These are phyloP conservation scores for Exobasidium rhododendri DNA, from an alignment of 1,284 basidiomycete genomes.

Conservation along the genomic window DNA sequence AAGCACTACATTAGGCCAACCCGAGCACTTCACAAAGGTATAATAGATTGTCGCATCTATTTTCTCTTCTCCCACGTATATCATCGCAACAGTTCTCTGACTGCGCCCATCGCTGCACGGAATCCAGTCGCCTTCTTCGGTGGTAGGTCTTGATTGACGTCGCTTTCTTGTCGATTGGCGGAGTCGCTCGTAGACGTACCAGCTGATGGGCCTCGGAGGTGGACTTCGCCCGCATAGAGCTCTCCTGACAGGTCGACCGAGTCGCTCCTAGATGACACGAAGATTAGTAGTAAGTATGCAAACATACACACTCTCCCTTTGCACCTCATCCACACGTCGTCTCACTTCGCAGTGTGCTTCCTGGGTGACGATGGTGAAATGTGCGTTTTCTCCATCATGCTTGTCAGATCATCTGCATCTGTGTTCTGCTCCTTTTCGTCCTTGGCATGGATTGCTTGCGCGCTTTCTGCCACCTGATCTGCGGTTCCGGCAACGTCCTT, in stretches of 20 bases:
- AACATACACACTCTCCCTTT: too few relatives aligned
- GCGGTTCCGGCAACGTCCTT: neutral
- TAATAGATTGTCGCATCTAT: too few relatives aligned
- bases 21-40: too few relatives aligned
- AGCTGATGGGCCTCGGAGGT: neutral
- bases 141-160: neutral
- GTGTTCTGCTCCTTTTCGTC: neutral
- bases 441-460: conserved; percentile 2
- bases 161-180: neutral
- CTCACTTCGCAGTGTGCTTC: neutral
- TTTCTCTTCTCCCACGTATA: too few relatives aligned
- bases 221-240: neutral
- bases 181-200: neutral
- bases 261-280: neutral
- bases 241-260: conserved; percentile 15
- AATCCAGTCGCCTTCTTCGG: conserved; percentile 3
- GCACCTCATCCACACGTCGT: neutral
- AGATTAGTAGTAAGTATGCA: too few relatives aligned
- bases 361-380: neutral
- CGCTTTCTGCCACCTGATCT: conserved; percentile 12
- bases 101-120: conserved; percentile 17
- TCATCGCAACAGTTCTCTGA: conserved; percentile 15
- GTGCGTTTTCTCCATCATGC: neutral
- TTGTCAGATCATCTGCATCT: neutral
- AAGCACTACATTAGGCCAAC: too few relatives aligned